phyloP scores from a whole-genome alignment of 1,284 basidiomycete species.

The Irpex sp. region DNA sequence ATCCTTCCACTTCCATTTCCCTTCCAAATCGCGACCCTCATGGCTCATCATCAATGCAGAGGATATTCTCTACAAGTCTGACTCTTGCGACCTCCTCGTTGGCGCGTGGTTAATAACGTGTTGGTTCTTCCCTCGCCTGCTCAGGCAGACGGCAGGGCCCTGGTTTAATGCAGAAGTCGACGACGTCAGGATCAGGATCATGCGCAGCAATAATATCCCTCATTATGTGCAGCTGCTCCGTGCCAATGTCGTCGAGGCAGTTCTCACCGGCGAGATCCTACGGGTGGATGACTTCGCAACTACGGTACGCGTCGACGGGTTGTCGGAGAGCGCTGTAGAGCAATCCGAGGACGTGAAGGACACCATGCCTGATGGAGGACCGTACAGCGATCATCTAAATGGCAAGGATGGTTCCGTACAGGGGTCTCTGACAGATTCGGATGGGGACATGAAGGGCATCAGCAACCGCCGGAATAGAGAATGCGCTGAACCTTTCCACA shows the following conservation, averaged over 20 bases:
- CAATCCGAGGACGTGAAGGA: background rate
- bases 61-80: constrained; percentile 31
- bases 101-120: constrained; percentile 25
- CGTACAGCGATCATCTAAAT: background rate
- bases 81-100: constrained; percentile 30
- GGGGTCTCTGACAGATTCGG: constrained; percentile 7
- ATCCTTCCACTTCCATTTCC: constrained; percentile 29
- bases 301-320: constrained; percentile 25
- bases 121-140: constrained; percentile 38
- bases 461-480: background rate
- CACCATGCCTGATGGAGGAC: constrained; percentile 1
- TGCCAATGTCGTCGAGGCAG: constrained; percentile 34
- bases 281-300: constrained; percentile 37
- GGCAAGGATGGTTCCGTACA: background rate
- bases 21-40: constrained; percentile 27
- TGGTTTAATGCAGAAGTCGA: constrained; percentile 32
- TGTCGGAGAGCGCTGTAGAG: constrained; percentile 16
- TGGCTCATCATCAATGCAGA: constrained; percentile 29
- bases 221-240: constrained; percentile 34
- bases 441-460: constrained; percentile 10
- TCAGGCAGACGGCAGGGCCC: constrained; percentile 34
- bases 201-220: constrained; percentile 33
- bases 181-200: constrained; percentile 35
- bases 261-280: constrained; percentile 37
- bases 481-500: constrained; percentile 9